A percentile compares a stretch with the other conserved stretches of the same genome.
Conservation (phyloP, 345 rosid species). For the Eutrema japonicum region DNA sequence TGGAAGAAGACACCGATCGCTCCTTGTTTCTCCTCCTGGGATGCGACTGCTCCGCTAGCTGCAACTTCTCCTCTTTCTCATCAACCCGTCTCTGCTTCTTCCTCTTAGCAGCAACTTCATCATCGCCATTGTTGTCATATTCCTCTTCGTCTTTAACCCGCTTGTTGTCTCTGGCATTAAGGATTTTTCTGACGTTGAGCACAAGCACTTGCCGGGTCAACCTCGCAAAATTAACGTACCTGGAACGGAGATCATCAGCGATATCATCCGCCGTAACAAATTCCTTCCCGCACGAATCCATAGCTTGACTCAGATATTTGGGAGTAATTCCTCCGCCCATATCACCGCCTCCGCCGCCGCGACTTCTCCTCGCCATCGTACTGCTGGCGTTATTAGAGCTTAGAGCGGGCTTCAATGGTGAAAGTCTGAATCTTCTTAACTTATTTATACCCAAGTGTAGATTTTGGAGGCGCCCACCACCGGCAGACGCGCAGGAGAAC, state of each 20-base stretch:
- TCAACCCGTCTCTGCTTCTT: slow-evolving; percentile 50
- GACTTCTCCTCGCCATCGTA: slow-evolving; percentile 49
- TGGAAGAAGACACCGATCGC: slow-evolving; percentile 24
- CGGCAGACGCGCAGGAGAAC: neutral
- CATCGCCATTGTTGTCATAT: slow-evolving; percentile 40
- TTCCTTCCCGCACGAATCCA: slow-evolving; percentile 47
- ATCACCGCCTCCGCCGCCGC: slow-evolving; percentile 46
- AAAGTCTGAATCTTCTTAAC: neutral
- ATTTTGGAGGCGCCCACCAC: slow-evolving; percentile 14
- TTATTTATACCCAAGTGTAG: neutral
- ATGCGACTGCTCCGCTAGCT: slow-evolving; percentile 51
- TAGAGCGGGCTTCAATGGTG: neutral
- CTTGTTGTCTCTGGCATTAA: slow-evolving; percentile 9
- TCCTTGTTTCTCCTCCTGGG: slow-evolving; percentile 39
- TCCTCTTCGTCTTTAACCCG: slow-evolving; percentile 24
- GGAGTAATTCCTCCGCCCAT: slow-evolving; percentile 50
- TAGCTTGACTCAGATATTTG: slow-evolving; percentile 44
- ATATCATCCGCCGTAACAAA: slow-evolving; percentile 56
- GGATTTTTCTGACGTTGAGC: slow-evolving; percentile 45
- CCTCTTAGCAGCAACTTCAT: slow-evolving; percentile 24
- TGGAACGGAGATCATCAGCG: slow-evolving; percentile 59
- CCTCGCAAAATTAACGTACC: slow-evolving; percentile 52
- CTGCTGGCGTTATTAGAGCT: neutral
- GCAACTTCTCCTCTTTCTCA: slow-evolving; percentile 55
- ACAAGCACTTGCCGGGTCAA: slow-evolving; percentile 48